A percentile compares a stretch with the other conserved stretches of the same genome.
phyloP scores from a whole-genome alignment of 2,329 filamentous ascomycete species.

The Microdochium trichocladiopsis region DNA sequence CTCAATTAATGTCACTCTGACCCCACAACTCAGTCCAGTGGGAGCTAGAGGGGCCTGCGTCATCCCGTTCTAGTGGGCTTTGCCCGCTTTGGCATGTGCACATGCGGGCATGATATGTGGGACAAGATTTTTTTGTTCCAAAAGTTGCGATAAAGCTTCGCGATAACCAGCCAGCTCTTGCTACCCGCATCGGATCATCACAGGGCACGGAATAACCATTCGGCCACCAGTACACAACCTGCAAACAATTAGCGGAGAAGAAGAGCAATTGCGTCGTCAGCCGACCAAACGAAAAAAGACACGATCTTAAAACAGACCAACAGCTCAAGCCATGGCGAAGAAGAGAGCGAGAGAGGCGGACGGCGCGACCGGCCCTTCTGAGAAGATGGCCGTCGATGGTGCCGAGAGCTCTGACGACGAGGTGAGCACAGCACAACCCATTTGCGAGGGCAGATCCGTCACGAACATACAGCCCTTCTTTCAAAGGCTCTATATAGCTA shows the following conservation, averaged over 20 bases:
- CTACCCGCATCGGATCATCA: conserved; percentile 7
- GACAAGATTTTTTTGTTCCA: too few relatives aligned
- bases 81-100: too few relatives aligned
- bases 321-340: conserved; percentile 32
- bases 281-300: too few relatives aligned
- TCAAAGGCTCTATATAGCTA: too few relatives aligned
- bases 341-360: conserved; percentile 42
- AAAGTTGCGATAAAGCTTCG: too few relatives aligned
- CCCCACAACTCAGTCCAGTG: too few relatives aligned
- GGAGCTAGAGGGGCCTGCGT: too few relatives aligned
- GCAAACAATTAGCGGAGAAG: neutral
- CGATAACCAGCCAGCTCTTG: neutral
- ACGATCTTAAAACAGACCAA: neutral
- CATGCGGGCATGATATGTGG: too few relatives aligned
- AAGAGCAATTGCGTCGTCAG: too few relatives aligned
- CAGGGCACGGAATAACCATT: conserved; percentile 2
- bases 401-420: conserved; percentile 46
- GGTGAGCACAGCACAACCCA: conserved; percentile 23
- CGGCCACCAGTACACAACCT: too few relatives aligned
- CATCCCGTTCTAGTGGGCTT: too few relatives aligned
- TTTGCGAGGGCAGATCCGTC: neutral
- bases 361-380: conserved; percentile 33
- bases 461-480: neutral
- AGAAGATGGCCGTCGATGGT: conserved; percentile 41
- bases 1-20: too few relatives aligned